Conservation (phyloP, 1,139 yeast genomes). For the Blastobotrys raffinosifermentans region DNA sequence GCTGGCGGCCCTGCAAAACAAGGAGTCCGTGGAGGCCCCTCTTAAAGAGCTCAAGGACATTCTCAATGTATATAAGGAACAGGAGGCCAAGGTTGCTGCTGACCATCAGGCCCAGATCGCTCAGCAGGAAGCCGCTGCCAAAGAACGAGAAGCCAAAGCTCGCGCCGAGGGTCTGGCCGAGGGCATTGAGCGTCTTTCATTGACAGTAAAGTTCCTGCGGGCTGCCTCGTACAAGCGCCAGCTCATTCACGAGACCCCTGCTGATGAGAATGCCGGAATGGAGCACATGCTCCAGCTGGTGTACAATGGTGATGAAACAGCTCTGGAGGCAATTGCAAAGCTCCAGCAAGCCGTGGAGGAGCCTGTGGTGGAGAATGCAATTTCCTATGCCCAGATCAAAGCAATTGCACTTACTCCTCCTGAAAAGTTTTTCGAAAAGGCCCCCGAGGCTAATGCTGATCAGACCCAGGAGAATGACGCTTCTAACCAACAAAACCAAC, state of each 20-base stretch:
- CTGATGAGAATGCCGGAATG: constrained; percentile 27
- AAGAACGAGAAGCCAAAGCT: constrained; percentile 13
- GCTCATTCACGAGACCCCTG: constrained; percentile 21
- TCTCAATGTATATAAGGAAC: constrained; percentile 23
- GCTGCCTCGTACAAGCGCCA: constrained; percentile 33
- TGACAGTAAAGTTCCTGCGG: constrained; percentile 30
- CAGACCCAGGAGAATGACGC: constrained; percentile 5
- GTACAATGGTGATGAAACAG: constrained; percentile 31
- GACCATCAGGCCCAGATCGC: constrained; percentile 13
- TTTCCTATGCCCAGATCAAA: constrained; percentile 22
- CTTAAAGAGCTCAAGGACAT: constrained; percentile 33
- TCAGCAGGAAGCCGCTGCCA: constrained; percentile 15
- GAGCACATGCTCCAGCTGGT: constrained; percentile 30
- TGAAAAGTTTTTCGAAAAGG: constrained; percentile 19
- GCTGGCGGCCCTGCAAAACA: constrained; percentile 28
- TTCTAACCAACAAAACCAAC: constrained; percentile 4
- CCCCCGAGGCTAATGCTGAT: constrained; percentile 9
- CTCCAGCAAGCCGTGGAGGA: constrained; percentile 26
- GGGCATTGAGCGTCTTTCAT: constrained; percentile 23
- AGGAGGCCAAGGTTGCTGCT: constrained; percentile 13
- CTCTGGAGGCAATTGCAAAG: constrained; percentile 30
- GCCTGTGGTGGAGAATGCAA: constrained; percentile 23
- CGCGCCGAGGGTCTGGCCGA: constrained; percentile 19
- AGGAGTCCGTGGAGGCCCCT: constrained; percentile 35
- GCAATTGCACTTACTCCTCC: constrained; percentile 21